A percentile compares a stretch with the other conserved stretches of the same genome.
phyloP scores from a whole-genome alignment of 768 basidiomycete species.

The Termitomyces sp. region DNA sequence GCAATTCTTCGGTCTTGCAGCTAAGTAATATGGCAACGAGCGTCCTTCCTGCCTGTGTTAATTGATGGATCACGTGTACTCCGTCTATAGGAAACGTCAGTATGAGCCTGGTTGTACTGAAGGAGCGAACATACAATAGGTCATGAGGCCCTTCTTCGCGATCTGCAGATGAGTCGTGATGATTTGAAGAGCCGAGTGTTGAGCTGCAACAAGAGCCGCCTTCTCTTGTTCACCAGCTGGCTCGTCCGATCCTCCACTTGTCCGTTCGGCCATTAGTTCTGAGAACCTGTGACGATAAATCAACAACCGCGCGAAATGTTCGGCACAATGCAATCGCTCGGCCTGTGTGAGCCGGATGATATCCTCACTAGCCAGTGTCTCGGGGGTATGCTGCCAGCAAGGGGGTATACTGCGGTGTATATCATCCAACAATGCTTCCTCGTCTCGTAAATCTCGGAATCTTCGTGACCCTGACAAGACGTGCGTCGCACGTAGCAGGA shows the following conservation, averaged over 20 bases:
- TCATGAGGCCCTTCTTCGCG: conserved; percentile 88
- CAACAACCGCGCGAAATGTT: conserved; percentile 83
- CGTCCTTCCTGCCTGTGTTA: conserved; percentile 91
- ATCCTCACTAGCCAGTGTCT: conserved; percentile 80
- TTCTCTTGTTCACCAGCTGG: conserved; percentile 68
- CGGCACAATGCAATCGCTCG: conserved; percentile 80
- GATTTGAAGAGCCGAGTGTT: conserved; percentile 76
- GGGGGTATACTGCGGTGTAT: conserved; percentile 67
- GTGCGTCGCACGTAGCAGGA: conserved; percentile 68
- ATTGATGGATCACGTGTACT: conserved; percentile 92
- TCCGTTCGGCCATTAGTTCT: conserved; percentile 69
- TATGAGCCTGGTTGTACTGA: neutral
- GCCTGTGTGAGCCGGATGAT: conserved; percentile 89
- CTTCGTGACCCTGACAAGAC: conserved; percentile 62
- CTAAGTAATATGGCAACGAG: conserved; percentile 84
- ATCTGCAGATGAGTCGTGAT: conserved; percentile 81
- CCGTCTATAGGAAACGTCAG: conserved; percentile 55
- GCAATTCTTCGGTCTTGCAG: conserved; percentile 76
- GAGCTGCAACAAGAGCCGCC: conserved; percentile 74
- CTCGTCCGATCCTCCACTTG: conserved; percentile 44
- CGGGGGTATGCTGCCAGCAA: conserved; percentile 78
- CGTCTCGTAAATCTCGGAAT: conserved; percentile 69
- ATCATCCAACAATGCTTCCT: conserved; percentile 79
- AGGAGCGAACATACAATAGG: conserved; percentile 68
- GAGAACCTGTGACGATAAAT: conserved; percentile 88